Percentiles rank a stretch among this genome's conserved stretches.
Conservation (phyloP, 2,329 filamentous ascomycete species). For the Diaporthe vexans region DNA sequence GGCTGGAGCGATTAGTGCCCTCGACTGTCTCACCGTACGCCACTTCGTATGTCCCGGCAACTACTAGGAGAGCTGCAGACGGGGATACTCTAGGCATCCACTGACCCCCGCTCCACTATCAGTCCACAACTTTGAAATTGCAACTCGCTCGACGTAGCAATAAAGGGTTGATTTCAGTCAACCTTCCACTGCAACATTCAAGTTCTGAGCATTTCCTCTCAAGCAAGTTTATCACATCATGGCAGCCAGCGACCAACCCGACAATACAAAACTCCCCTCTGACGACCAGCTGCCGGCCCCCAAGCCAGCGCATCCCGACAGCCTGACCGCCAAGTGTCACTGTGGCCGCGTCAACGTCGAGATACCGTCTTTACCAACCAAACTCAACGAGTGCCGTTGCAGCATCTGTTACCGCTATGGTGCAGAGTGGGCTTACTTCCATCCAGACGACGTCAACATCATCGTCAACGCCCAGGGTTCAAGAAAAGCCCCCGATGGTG, state of each 20-base stretch:
- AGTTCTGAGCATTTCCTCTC: neutral
- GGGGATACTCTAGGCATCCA: neutral
- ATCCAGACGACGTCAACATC: slow-evolving; percentile 30
- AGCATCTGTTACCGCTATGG: slow-evolving; percentile 39
- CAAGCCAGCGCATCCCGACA: slow-evolving; percentile 17
- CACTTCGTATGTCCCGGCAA: neutral
- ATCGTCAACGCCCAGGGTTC: neutral
- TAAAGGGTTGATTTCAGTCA: neutral
- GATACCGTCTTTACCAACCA: slow-evolving; percentile 32
- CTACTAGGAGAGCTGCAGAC: neutral
- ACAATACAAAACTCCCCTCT: neutral
- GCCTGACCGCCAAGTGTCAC: slow-evolving; percentile 32
- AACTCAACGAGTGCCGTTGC: slow-evolving; percentile 39
- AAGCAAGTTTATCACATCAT: neutral
- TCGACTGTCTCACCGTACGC: neutral
- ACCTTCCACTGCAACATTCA: neutral
- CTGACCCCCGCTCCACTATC: neutral
- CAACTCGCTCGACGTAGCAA: too few relatives aligned
- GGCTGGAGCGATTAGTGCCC: neutral
- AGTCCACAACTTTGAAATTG: too few relatives aligned
- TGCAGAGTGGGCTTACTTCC: slow-evolving; percentile 38
- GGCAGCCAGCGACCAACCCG: neutral
- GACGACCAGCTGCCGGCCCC: slow-evolving; percentile 30
- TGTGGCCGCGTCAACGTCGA: slow-evolving; percentile 38
- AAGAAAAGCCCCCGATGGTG: neutral